Conservation (phyloP, 768 basidiomycete species). For the Calocera viscosa region DNA sequence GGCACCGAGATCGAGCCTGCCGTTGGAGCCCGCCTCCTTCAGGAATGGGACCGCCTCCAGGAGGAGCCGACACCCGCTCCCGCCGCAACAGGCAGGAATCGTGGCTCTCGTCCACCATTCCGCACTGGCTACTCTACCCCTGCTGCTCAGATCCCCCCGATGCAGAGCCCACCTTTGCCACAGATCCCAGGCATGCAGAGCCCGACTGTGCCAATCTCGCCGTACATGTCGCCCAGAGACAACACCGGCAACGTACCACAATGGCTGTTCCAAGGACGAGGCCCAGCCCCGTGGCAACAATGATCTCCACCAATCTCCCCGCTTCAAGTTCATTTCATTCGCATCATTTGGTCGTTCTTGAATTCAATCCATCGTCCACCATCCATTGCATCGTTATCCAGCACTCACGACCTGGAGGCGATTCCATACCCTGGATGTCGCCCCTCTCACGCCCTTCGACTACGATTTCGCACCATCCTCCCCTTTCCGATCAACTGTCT, state of each 20-base stretch:
- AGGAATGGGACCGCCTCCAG: constrained; percentile 44
- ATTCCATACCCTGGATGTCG: constrained; percentile 9
- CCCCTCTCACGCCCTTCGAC: constrained; percentile 6
- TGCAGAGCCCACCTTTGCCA: neutral
- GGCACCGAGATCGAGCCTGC: constrained; percentile 84
- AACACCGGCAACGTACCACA: neutral
- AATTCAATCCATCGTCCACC: neutral
- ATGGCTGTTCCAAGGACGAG: neutral
- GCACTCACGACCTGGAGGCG: constrained; percentile 7
- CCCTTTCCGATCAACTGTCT: neutral
- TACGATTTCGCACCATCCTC: neutral
- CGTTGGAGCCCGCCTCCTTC: constrained; percentile 53
- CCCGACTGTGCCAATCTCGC: neutral
- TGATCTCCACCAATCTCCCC: neutral
- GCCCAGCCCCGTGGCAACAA: neutral
- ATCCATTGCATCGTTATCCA: neutral
- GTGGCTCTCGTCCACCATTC: constrained; percentile 2
- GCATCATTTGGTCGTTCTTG: neutral
- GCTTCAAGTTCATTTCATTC: neutral
- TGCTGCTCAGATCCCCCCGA: neutral
- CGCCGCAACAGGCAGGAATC: neutral
- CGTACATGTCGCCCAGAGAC: neutral
- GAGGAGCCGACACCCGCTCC: constrained; percentile 1
- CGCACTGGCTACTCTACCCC: neutral
- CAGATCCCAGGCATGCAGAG: neutral